phyloP scores from a whole-genome alignment of 805 yeast species.

The Pichia manshurica region DNA sequence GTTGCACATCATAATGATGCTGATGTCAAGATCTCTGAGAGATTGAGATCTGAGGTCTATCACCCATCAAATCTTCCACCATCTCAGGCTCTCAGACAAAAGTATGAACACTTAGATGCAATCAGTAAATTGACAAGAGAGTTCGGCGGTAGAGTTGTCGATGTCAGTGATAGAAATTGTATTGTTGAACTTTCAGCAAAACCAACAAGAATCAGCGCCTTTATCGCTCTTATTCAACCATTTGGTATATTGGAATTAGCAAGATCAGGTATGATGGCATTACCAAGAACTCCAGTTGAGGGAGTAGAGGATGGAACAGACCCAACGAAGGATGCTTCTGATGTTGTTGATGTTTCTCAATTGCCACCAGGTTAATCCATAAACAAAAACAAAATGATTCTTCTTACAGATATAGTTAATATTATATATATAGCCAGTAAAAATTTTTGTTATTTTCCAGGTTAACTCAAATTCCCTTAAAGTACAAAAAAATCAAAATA shows the following conservation, averaged over 20 bases:
- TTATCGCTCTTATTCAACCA: constrained; percentile 85
- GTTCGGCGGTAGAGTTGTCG: constrained; percentile 91
- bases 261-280: constrained; percentile 97
- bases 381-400: background rate
- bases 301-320: constrained; percentile 44
- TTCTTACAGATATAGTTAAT: background rate
- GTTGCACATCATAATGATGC: constrained; percentile 72
- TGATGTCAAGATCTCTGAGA: constrained; percentile 39
- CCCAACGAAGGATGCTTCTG: constrained; percentile 49
- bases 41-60: constrained; percentile 41
- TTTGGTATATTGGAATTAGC: constrained; percentile 96
- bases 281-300: constrained; percentile 90
- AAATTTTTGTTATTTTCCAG: no score
- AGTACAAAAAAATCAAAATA: background rate
- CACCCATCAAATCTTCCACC: constrained; percentile 90
- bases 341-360: constrained; percentile 79
- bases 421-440: background rate
- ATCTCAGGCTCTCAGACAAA: constrained; percentile 89
- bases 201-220: constrained; percentile 82
- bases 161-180: constrained; percentile 88
- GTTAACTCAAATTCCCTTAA: no score
- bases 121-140: constrained; percentile 73
- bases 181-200: constrained; percentile 92
- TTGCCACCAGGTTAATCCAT: constrained; percentile 83
- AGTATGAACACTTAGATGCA: constrained; percentile 82